Conservation (phyloP, 768 basidiomycete species). For the Royoungia palumana region DNA sequence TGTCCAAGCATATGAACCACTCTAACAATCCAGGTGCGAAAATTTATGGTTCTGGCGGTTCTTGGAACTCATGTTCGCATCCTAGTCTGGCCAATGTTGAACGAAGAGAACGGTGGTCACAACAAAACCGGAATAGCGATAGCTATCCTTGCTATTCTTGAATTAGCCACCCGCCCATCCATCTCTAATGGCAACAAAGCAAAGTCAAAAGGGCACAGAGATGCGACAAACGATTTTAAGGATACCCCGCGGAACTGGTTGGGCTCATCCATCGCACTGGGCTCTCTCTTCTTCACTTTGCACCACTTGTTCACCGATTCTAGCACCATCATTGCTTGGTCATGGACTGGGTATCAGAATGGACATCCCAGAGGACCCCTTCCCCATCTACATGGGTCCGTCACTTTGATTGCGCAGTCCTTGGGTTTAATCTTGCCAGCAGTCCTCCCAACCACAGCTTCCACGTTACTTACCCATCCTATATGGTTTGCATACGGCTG, state of each 20-base stretch:
- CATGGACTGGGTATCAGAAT: conserved; percentile 83
- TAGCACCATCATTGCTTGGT: conserved; percentile 79
- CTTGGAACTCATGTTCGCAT: conserved; percentile 3
- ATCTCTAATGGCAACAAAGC: conserved; percentile 1
- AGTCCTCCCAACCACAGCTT: conserved; percentile 19
- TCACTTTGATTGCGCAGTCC: conserved; percentile 63
- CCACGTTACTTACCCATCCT: conserved; percentile 41
- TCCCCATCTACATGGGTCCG: conserved; percentile 64
- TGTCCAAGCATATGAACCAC: conserved; percentile 75
- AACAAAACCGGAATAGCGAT: conserved; percentile 64
- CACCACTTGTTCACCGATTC: conserved; percentile 74
- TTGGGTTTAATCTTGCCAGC: conserved; percentile 50
- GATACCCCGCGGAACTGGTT: conserved; percentile 33
- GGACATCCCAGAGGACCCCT: conserved; percentile 61
- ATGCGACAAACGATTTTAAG: conserved; percentile 1
- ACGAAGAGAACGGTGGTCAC: conserved; percentile 61
- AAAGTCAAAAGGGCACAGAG: not conserved
- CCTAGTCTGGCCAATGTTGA: conserved; percentile 76
- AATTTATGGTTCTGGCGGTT: not conserved
- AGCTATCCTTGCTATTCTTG: conserved; percentile 54
- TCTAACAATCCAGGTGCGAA: conserved; percentile 71
- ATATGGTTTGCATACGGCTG: conserved; percentile 54
- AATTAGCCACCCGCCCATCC: conserved; percentile 47
- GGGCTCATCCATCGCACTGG: conserved; percentile 52
- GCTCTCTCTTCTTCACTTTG: conserved; percentile 65